phyloP scores from a whole-genome alignment of 2,329 filamentous ascomycete genomes.

The Trichoderma pleuroti region DNA sequence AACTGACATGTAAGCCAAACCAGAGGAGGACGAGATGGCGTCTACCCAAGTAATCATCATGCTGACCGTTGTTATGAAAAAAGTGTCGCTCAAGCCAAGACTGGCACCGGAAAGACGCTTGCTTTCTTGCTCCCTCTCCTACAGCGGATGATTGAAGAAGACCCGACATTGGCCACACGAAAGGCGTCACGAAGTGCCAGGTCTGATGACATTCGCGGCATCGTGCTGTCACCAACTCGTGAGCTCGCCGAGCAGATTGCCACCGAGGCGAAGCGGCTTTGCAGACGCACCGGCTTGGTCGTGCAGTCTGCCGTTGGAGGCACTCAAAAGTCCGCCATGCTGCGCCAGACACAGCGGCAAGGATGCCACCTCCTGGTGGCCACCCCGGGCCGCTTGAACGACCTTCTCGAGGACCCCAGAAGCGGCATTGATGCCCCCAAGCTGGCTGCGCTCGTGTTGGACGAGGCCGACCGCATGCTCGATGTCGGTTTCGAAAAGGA shows the following conservation, averaged over 20 bases:
- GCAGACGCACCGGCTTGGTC: constrained; percentile 60
- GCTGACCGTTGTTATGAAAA: constrained; percentile 23
- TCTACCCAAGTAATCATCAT: not conserved
- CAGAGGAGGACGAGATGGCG: not conserved
- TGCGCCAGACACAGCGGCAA: constrained; percentile 63
- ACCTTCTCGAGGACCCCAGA: constrained; percentile 66
- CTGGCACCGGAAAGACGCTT: constrained; percentile 93
- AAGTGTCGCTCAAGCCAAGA: constrained; percentile 90
- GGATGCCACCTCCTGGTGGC: constrained; percentile 89
- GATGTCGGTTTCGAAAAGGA: constrained; percentile 81
- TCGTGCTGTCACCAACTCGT: constrained; percentile 75
- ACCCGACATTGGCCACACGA: constrained; percentile 57
- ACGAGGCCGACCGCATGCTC: constrained; percentile 97
- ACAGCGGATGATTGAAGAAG: constrained; percentile 67
- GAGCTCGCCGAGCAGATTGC: constrained; percentile 80
- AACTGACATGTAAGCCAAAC: constrained; percentile 67
- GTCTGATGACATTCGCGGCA: constrained; percentile 61
- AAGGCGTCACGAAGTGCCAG: constrained; percentile 35
- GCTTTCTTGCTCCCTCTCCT: constrained; percentile 86
- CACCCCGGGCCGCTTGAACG: constrained; percentile 82
- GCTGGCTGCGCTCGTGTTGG: constrained; percentile 88
- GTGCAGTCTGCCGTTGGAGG: constrained; percentile 84
- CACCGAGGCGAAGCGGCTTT: constrained; percentile 70
- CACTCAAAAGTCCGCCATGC: constrained; percentile 68
- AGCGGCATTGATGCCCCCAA: constrained; percentile 68